Base-by-base conservation (phyloP, 2,329 filamentous ascomycete species). In the Trematosphaeria pertusa region DNA sequence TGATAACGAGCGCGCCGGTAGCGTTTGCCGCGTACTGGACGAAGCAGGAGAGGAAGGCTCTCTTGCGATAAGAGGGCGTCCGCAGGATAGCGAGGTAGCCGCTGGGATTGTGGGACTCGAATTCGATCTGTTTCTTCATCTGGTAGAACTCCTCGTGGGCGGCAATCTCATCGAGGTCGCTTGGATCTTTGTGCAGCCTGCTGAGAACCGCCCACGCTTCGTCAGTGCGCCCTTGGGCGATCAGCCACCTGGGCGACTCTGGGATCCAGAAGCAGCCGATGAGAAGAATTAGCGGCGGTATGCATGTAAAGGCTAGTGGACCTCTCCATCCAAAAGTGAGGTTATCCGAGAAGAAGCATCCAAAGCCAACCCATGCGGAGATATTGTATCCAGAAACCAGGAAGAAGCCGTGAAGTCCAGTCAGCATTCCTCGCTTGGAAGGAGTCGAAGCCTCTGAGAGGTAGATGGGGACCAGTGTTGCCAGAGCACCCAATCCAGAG, bases 221-320 rank as follows among this genome's bases (percentile, higher is more conserved):
- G 17, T 82, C 80, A 2, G 74, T 67, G 7, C 78, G 76, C 22
- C 80, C 78, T 24, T 81, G 74, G 39, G 75, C 73, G 40, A 82
- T 77, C 12, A 84, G 70, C 82, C 81, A 85, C 44, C 82, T 69
- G 1, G 83, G 82, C 0, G 80, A 82, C 53, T 51, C 44, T 2
- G 46, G 45, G 1, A 50, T 35, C 42, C 37, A 78, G 1, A 75
- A 74, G 0, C 75, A 70, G 0, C 75, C 78, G 5, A 62, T 62
- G 47, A 62, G 77, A 1, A 79, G 61, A 20, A 78, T 70, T 26
- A 75, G 50, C 28, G 79, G 75, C 52, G 78, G 79, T 37, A 81
- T 56, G 50, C 78, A 73, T 19, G 79, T 77, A n/a, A n/a, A n/a
- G n/a, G n/a, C n/a, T n/a, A n/a, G n/a, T n/a, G n/a, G n/a, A n/a